A percentile compares a stretch with the other conserved stretches of the same genome.
phyloP scores from a whole-genome alignment of 2,329 filamentous ascomycete genomes.

The Claviceps africana region DNA sequence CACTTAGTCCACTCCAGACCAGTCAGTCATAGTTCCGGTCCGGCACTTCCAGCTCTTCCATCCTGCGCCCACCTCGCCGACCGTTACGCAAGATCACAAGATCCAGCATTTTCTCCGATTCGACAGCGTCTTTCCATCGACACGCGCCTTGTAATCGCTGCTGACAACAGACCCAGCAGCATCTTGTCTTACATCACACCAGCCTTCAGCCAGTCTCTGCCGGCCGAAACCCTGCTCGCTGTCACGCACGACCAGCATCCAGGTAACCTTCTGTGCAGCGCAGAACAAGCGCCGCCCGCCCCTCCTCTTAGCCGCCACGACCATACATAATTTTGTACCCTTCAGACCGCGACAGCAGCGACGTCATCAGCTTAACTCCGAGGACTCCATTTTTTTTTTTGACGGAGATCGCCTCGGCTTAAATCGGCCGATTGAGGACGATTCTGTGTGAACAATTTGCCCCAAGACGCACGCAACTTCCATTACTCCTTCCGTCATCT shows the following conservation, averaged over 20 bases:
- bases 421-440: constrained; percentile 8
- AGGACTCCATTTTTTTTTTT: background rate
- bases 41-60: constrained; percentile 4
- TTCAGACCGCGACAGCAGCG: background rate
- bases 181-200: constrained; percentile 7
- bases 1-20: background rate
- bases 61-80: constrained; percentile 9
- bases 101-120: constrained; percentile 1
- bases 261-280: background rate
- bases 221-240: background rate
- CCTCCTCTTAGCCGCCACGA: background rate
- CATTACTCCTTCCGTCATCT: constrained; percentile 30
- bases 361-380: constrained; percentile 2
- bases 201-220: constrained; percentile 4
- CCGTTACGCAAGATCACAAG: constrained; percentile 3
- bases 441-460: constrained; percentile 22
- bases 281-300: constrained; percentile 1
- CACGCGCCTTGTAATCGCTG: background rate
- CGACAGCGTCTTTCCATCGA: background rate
- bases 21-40: constrained; percentile 3
- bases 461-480: constrained; percentile 36
- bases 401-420: background rate
- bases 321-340: background rate
- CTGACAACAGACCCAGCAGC: constrained; percentile 7
- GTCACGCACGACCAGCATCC: background rate